Base-by-base conservation (phyloP, 345 rosid genomes). In the Nephelium lappaceum region DNA sequence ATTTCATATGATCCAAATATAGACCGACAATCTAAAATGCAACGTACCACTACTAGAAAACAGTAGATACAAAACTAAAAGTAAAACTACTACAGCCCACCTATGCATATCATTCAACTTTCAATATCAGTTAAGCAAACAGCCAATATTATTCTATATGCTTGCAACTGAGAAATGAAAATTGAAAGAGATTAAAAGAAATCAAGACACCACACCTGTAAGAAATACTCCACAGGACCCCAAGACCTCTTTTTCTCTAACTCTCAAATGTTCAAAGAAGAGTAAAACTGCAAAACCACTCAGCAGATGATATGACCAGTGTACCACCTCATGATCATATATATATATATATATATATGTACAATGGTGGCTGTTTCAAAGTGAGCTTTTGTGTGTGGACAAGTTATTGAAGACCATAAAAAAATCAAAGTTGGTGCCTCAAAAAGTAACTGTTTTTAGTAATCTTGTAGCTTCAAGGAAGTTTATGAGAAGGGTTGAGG, bases 381-480 rank as follows among this genome's bases (percentile, higher is more conserved):
- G 69, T 31, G 11, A 36, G 8, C 5, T 58, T 9, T 11, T 15
- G n/a, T 0, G 5, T 3, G 49, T 43, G 45, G 77, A 45, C 63
- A 75, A 67, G 27, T 21, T 21, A 8, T 11, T 21, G 71, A 65
- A 66, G 80, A 24, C 64, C 36, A 47, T 21, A 7, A 23, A 69
- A 31, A 72, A 83, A 69, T 76, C 83, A 85, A 76, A 81, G 53
- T 78, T 41, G 75, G 49, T 15, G 74, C 7, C 73, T 78, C 23
- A 57, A 81, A 14, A 24, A 16, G 67, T 8, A 25, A 24, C 0
- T 19, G 19, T 24, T 8, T 12, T 27, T 25, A 73, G 27, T 41
- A 61, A 76, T 43, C 66, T 18, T 21, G 73, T 65, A 76, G 15
- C 75, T 81, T 86, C 86, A 72, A 9, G 79, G 89, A 86, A 83